phyloP scores from a whole-genome alignment of 108 stramenopile genomes.

The Cyclotella choctawhatcheeana region DNA sequence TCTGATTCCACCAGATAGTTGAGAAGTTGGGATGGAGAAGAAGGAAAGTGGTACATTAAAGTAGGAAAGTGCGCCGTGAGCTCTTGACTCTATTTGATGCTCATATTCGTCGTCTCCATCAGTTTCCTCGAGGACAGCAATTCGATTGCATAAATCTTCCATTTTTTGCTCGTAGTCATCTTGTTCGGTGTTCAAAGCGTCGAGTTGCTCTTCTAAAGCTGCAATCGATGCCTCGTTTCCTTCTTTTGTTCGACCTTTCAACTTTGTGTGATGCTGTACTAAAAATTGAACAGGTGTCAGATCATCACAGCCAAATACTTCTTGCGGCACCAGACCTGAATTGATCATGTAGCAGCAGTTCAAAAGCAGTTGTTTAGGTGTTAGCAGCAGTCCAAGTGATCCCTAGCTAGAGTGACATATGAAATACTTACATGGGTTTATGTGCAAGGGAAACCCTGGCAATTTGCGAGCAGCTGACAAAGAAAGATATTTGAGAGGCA shows the following conservation, averaged over 20 bases:
- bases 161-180: slow-evolving; percentile 57
- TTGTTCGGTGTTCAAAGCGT: slow-evolving; percentile 26
- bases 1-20: slow-evolving; percentile 60
- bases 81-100: slow-evolving; percentile 13
- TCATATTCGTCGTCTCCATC: slow-evolving; percentile 23
- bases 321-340: slow-evolving; percentile 77
- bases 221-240: slow-evolving; percentile 32
- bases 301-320: slow-evolving; percentile 45
- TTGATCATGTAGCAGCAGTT: no score
- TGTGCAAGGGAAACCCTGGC: slow-evolving; percentile 77
- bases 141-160: slow-evolving; percentile 74
- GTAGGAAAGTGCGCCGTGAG: slow-evolving; percentile 53
- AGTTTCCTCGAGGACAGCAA: slow-evolving; percentile 68
- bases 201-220: slow-evolving; percentile 55
- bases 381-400: no score
- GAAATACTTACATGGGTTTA: no score
- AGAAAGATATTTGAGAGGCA: no score
- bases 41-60: slow-evolving; percentile 51
- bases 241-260: slow-evolving; percentile 18
- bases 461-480: slow-evolving; percentile 73
- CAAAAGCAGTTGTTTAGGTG: no score
- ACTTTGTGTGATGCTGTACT: slow-evolving; percentile 34
- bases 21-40: slow-evolving; percentile 34
- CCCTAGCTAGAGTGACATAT: no score
- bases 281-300: slow-evolving; percentile 55